These are phyloP conservation scores for Hypoxylon sp. DNA, from an alignment of 2,329 filamentous ascomycete species.

Conservation along the genomic window DNA sequence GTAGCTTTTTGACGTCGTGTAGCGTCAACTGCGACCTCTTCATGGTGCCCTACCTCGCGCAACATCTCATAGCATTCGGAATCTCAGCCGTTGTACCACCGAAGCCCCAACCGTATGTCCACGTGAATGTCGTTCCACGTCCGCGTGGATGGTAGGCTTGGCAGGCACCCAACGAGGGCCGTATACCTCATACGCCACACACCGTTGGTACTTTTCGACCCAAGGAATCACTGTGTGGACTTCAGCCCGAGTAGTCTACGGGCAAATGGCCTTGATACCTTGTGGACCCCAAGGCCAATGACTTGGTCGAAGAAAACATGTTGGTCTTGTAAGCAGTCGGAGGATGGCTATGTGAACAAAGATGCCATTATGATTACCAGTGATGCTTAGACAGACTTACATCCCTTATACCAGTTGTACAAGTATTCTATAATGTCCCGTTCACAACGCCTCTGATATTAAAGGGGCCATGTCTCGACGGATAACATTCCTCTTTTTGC, in stretches of 20 bases:
- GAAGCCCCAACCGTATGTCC: not conserved
- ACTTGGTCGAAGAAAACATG: not conserved
- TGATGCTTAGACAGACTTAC: not conserved
- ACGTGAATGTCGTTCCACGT: not conserved
- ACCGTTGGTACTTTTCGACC: not conserved
- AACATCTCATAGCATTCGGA: not conserved
- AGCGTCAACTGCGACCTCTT: not conserved
- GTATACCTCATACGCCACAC: not conserved
- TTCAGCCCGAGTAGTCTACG: not conserved
- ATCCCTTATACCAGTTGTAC: not conserved
- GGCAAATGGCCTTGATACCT: not conserved
- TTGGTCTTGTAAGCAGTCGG: not conserved
- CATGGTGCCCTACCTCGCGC: not conserved
- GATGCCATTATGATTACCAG: not conserved
- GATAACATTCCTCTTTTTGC: not conserved
- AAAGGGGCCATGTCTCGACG: not conserved
- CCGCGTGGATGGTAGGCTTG: not conserved
- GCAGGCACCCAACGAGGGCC: not conserved
- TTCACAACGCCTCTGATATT: not conserved
- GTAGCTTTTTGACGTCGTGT: not conserved
- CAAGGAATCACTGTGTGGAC: not conserved
- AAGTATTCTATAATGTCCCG: not conserved
- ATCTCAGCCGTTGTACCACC: not conserved
- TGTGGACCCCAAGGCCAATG: not conserved
- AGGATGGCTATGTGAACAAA: not conserved